phyloP scores from a whole-genome alignment of 352 stramenopile genomes.

The Pythium phragmiticola region DNA sequence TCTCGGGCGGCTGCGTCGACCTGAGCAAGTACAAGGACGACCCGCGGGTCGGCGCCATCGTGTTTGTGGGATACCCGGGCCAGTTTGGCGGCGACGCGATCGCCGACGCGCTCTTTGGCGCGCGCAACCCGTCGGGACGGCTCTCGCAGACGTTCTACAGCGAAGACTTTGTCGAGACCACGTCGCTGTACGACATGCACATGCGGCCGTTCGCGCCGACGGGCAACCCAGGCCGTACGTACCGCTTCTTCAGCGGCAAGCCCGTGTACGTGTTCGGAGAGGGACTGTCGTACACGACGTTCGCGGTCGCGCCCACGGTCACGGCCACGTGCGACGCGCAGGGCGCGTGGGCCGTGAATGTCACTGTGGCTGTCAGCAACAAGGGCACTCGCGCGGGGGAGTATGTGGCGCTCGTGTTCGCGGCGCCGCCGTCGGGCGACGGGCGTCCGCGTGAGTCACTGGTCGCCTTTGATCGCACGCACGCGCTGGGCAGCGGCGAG shows the following conservation, averaged over 20 bases:
- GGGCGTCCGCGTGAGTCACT: slow-evolving; percentile 51
- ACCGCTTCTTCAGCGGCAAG: slow-evolving; percentile 76
- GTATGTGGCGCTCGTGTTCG: slow-evolving; percentile 35
- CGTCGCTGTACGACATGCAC: slow-evolving; percentile 82
- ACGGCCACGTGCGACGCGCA: not conserved
- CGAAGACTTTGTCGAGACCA: slow-evolving; percentile 39
- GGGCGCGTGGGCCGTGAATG: slow-evolving; percentile 12
- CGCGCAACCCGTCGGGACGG: slow-evolving; percentile 59
- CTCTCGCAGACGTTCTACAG: slow-evolving; percentile 78
- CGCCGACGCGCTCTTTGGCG: slow-evolving; percentile 74
- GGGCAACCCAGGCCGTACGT: slow-evolving; percentile 72
- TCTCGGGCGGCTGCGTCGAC: slow-evolving; percentile 78
- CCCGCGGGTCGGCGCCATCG: slow-evolving; percentile 61
- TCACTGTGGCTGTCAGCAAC: slow-evolving; percentile 50
- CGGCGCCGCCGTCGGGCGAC: slow-evolving; percentile 27
- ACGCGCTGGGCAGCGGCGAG: slow-evolving; percentile 29
- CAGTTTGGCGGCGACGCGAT: slow-evolving; percentile 68
- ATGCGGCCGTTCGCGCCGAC: slow-evolving; percentile 69
- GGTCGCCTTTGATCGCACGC: slow-evolving; percentile 54
- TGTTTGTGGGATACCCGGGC: slow-evolving; percentile 68
- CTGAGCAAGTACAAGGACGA: slow-evolving; percentile 58
- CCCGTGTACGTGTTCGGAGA: slow-evolving; percentile 75
- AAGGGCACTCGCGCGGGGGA: slow-evolving; percentile 38
- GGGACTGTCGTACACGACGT: slow-evolving; percentile 80
- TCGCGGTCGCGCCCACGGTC: slow-evolving; percentile 32